These are phyloP conservation scores for Bombardia bombarda DNA, from an alignment of 495 filamentous ascomycete genomes.

Conservation along the genomic window DNA sequence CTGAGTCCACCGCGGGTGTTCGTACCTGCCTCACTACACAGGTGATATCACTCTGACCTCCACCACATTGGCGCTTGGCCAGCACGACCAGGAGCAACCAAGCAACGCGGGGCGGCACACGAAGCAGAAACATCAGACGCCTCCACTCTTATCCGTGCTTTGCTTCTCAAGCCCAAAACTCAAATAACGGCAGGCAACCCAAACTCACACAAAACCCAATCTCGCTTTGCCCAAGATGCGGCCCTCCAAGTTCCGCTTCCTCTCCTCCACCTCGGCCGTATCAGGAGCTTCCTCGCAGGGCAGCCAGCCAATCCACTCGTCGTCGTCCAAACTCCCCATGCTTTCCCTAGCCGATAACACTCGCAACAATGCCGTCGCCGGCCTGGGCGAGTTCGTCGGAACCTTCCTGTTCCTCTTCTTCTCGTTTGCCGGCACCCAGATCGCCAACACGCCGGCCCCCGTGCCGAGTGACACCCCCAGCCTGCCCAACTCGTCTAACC, in stretches of 20 bases:
- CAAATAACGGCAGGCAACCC: not conserved
- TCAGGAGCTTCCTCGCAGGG: no score
- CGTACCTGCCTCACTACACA: no score
- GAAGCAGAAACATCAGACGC: no score
- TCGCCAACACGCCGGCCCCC: conserved; percentile 46
- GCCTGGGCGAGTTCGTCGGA: conserved; percentile 64
- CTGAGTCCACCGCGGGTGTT: no score
- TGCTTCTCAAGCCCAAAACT: not conserved
- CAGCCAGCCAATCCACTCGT: no score
- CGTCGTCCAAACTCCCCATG: conserved; percentile 14
- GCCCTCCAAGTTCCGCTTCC: conserved; percentile 5
- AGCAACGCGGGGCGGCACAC: no score
- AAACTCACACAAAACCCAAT: not conserved
- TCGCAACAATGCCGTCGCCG: conserved; percentile 48
- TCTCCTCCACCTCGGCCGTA: conserved; percentile 5
- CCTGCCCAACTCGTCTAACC: conserved; percentile 27
- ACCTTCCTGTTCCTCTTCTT: conserved; percentile 82
- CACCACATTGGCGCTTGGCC: no score
- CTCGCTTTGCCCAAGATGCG: not conserved
- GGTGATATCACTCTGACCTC: no score
- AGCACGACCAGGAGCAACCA: no score
- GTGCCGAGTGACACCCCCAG: conserved; percentile 12
- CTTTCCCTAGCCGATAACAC: conserved; percentile 8
- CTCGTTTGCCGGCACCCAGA: conserved; percentile 70
- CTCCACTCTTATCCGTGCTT: not conserved